A percentile compares a stretch with the other conserved stretches of the same genome.
These are phyloP conservation scores for Hypoxylon trugodes DNA, from an alignment of 495 filamentous ascomycete genomes.

Conservation along the genomic window DNA sequence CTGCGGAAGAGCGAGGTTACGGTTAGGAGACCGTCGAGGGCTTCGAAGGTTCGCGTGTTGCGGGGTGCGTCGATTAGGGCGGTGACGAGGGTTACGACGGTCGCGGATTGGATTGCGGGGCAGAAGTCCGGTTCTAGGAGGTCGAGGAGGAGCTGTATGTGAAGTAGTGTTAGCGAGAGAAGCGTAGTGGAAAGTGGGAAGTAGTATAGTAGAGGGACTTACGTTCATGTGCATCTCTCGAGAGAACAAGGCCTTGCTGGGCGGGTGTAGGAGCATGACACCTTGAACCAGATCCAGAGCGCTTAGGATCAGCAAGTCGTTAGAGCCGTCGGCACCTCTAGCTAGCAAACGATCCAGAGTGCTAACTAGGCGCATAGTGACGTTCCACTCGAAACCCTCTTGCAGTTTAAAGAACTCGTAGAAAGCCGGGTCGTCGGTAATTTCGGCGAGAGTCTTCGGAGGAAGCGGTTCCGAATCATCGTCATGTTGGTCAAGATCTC, in stretches of 20 bases:
- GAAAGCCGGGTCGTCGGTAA: conserved; percentile 88
- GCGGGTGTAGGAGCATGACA: conserved; percentile 89
- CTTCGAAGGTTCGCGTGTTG: conserved; percentile 91
- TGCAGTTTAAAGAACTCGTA: conserved; percentile 96
- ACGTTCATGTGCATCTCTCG: conserved; percentile 95
- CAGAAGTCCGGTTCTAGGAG: conserved; percentile 93
- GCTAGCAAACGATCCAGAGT: conserved; percentile 90
- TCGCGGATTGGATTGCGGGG: conserved; percentile 87
- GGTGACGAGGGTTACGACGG: conserved; percentile 87
- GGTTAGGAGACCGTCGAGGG: conserved; percentile 89
- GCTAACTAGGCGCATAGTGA: conserved; percentile 83
- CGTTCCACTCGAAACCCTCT: conserved; percentile 98
- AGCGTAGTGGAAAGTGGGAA: not conserved
- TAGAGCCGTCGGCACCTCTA: conserved; percentile 78
- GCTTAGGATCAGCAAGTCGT: conserved; percentile 87
- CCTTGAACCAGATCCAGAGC: conserved; percentile 92
- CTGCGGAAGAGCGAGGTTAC: conserved; percentile 94
- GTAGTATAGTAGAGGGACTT: conserved; percentile 29
- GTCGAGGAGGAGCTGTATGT: conserved; percentile 78
- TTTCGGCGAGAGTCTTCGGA: conserved; percentile 69
- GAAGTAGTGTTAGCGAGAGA: not conserved
- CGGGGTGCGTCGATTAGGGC: conserved; percentile 82
- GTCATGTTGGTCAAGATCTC: conserved; percentile 73
- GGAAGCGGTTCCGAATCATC: conserved; percentile 48
- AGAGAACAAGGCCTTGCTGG: conserved; percentile 84